Percentiles rank a stretch among this genome's conserved stretches.
These are phyloP conservation scores for Saturnispora saitoi DNA, from an alignment of 805 yeast species.

Conservation along the genomic window DNA sequence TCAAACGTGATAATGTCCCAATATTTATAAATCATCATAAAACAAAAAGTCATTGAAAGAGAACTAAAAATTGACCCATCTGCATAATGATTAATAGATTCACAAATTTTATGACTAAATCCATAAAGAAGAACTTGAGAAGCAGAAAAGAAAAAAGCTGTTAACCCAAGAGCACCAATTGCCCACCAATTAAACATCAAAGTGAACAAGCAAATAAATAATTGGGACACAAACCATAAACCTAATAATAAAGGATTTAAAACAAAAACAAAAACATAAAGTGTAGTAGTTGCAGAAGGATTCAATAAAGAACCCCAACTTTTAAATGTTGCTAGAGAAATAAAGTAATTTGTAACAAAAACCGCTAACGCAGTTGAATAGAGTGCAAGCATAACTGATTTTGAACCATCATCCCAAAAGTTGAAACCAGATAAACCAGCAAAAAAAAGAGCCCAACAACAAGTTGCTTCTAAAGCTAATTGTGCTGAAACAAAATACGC, in stretches of 20 bases:
- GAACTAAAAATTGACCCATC: slow-evolving; percentile 88
- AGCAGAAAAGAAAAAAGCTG: slow-evolving; percentile 61
- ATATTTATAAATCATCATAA: slow-evolving; percentile 92
- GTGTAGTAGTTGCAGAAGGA: slow-evolving; percentile 47
- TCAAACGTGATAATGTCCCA: slow-evolving; percentile 96
- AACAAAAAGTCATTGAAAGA: slow-evolving; percentile 65
- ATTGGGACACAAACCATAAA: slow-evolving; percentile 57
- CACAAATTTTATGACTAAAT: slow-evolving; percentile 59
- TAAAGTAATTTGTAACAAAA: slow-evolving; percentile 57
- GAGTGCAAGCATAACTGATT: slow-evolving; percentile 48
- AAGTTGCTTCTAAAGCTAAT: slow-evolving; percentile 61
- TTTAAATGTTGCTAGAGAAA: slow-evolving; percentile 66
- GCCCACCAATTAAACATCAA: slow-evolving; percentile 75
- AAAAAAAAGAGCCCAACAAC: slow-evolving; percentile 58
- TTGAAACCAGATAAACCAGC: slow-evolving; percentile 81
- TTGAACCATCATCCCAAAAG: slow-evolving; percentile 91
- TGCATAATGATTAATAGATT: slow-evolving; percentile 68
- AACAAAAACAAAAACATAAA: slow-evolving; percentile 64
- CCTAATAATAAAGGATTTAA: slow-evolving; percentile 60
- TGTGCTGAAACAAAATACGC: slow-evolving; percentile 82
- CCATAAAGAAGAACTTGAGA: slow-evolving; percentile 78
- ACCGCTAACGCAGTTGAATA: slow-evolving; percentile 45
- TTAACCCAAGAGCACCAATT: slow-evolving; percentile 69
- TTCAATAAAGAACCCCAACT: slow-evolving; percentile 47
- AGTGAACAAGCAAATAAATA: slow-evolving; percentile 56